Evolutionary conservation across 306 rosid genomes (phyloP).

Genomic region (Medicago arabica): DNA sequence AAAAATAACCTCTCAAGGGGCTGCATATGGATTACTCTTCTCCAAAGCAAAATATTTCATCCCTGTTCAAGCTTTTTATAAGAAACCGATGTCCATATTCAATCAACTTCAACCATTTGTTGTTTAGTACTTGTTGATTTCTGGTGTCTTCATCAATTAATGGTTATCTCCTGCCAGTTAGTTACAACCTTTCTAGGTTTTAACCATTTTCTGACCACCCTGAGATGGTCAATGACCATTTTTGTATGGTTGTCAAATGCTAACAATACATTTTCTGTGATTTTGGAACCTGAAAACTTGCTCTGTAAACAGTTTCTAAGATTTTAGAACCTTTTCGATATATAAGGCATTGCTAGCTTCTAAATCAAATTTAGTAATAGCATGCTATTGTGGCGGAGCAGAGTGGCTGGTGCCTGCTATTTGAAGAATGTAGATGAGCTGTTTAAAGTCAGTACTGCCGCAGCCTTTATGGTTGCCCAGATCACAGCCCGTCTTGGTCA

Average conservation of each 20-base stretch:
- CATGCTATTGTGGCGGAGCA: background rate
- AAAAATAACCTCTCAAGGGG: conserved; percentile 15
- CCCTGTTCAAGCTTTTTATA: conserved; percentile 26
- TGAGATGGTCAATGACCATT: conserved; percentile 10
- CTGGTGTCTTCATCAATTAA: conserved; percentile 11
- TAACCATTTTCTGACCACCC: conserved; percentile 30
- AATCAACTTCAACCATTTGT: conserved; percentile 3
- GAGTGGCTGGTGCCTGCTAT: background rate
- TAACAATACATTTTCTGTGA: background rate
- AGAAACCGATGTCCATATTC: conserved; percentile 34
- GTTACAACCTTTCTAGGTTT: conserved; percentile 17
- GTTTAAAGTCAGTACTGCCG: background rate
- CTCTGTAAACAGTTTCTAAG: conserved; percentile 26
- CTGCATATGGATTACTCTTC: conserved; percentile 28
- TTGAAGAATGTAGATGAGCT: background rate
- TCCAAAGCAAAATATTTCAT: background rate
- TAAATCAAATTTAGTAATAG: background rate
- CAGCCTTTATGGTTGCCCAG: background rate
- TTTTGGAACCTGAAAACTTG: conserved; percentile 29
- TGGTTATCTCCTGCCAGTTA: conserved; percentile 24
- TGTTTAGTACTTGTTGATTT: conserved; percentile 16
- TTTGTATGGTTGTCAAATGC: conserved; percentile 22
- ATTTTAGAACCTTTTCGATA: conserved; percentile 1
- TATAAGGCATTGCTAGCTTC: conserved; percentile 21
- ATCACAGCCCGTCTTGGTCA: background rate